phyloP scores from a whole-genome alignment of 2,329 filamentous ascomycete species.

The Periconia digitata region DNA sequence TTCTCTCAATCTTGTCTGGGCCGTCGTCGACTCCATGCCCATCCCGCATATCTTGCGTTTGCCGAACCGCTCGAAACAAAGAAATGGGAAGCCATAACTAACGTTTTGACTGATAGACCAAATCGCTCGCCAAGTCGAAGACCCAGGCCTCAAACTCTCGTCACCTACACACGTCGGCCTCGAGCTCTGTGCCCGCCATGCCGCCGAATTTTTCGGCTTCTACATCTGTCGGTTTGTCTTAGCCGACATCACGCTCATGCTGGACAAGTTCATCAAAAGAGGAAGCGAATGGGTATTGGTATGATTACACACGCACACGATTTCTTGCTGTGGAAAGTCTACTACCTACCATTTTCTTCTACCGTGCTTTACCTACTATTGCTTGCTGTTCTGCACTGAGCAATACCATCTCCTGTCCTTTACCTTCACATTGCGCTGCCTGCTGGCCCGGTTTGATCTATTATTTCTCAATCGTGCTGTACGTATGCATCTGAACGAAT shows the following conservation, averaged over 20 bases:
- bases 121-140: slow-evolving; percentile 93
- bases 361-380: background rate
- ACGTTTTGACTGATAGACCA: no score
- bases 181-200: slow-evolving; percentile 88
- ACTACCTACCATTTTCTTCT: background rate
- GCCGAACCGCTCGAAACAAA: no score
- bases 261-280: slow-evolving; percentile 97
- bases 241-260: slow-evolving; percentile 75
- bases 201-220: slow-evolving; percentile 96
- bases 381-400: background rate
- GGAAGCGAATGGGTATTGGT: slow-evolving; percentile 89
- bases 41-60: no score
- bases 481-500: background rate
- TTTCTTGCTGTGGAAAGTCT: no score
- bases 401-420: background rate
- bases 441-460: background rate
- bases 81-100: no score
- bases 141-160: slow-evolving; percentile 86
- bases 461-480: background rate
- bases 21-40: no score
- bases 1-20: background rate
- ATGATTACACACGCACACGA: slow-evolving; percentile 31
- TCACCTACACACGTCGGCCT: slow-evolving; percentile 94
- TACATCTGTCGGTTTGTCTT: slow-evolving; percentile 96
- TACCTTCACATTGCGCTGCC: slow-evolving; percentile 1